phyloP scores from a whole-genome alignment of 306 rosid genomes.

The Mucuna pruriens region DNA sequence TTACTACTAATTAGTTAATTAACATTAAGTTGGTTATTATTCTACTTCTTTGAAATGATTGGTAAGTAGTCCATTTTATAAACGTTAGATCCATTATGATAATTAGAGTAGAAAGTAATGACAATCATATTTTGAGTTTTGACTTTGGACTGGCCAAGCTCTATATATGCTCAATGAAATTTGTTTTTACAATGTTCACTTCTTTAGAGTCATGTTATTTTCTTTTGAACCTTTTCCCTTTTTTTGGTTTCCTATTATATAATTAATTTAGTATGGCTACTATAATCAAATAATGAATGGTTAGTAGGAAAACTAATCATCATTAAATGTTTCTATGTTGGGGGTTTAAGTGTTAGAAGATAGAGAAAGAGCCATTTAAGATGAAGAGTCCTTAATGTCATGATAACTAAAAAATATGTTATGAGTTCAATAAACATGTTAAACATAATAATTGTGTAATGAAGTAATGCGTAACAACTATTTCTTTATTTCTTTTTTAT shows the following conservation, averaged over 20 bases:
- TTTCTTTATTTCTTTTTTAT: not conserved
- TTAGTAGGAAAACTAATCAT: not conserved
- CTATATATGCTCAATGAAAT: not conserved
- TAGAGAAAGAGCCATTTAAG: not conserved
- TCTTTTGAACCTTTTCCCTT: not conserved
- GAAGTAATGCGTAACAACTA: not conserved
- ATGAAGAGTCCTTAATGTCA: not conserved
- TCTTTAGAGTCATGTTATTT: constrained; percentile 7
- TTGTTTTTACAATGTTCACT: not conserved
- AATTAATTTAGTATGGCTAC: not conserved
- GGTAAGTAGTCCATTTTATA: constrained; percentile 17
- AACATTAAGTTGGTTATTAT: not conserved
- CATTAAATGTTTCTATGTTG: not conserved
- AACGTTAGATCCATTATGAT: constrained; percentile 8
- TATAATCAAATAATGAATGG: not conserved
- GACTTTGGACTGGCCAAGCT: not conserved
- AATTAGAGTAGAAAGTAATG: not conserved
- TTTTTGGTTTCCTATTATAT: not conserved
- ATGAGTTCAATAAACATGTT: not conserved
- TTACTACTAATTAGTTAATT: constrained; percentile 8
- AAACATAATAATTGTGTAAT: not conserved
- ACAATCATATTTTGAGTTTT: not conserved
- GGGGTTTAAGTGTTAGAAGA: not conserved
- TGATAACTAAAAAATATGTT: not conserved
- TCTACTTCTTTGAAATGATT: constrained; percentile 25